These are phyloP conservation scores for Psophocarpus tetragonolobus DNA, from an alignment of 306 rosid species.

Conservation along the genomic window DNA sequence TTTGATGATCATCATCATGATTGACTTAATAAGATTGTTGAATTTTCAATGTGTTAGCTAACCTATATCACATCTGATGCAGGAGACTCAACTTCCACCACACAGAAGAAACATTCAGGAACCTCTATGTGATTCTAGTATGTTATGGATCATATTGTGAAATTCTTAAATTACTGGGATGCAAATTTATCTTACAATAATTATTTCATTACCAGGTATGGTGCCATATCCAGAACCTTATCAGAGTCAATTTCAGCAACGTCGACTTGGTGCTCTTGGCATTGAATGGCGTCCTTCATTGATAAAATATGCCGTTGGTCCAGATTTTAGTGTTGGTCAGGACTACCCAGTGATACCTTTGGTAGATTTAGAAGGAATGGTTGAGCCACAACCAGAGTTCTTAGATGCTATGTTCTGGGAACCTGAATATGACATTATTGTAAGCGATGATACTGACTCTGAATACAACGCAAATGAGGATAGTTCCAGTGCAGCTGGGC, in stretches of 20 bases:
- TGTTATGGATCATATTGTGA: constrained; percentile 37
- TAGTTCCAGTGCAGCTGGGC: constrained; percentile 66
- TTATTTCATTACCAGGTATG: constrained; percentile 61
- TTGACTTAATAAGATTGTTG: constrained; percentile 20
- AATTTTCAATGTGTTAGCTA: constrained; percentile 1
- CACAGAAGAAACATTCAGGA: constrained; percentile 77
- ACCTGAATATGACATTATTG: constrained; percentile 65
- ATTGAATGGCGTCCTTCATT: constrained; percentile 85
- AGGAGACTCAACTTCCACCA: constrained; percentile 83
- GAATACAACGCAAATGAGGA: constrained; percentile 81
- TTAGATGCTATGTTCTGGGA: constrained; percentile 79
- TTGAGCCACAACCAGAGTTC: constrained; percentile 78
- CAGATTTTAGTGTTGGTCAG: constrained; percentile 57
- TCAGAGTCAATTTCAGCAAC: constrained; percentile 77
- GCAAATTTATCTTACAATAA: constrained; percentile 29
- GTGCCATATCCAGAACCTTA: constrained; percentile 90
- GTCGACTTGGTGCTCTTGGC: constrained; percentile 86
- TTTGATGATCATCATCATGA: constrained; percentile 27
- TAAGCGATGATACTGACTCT: constrained; percentile 76
- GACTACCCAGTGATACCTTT: constrained; percentile 72
- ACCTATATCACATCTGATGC: constrained; percentile 33
- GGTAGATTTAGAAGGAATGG: constrained; percentile 82
- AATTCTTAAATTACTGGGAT: constrained; percentile 20
- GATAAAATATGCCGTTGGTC: constrained; percentile 65
- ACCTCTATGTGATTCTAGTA: constrained; percentile 89